phyloP scores from a whole-genome alignment of 495 filamentous ascomycete genomes.

The Penicillium subrubescens region DNA sequence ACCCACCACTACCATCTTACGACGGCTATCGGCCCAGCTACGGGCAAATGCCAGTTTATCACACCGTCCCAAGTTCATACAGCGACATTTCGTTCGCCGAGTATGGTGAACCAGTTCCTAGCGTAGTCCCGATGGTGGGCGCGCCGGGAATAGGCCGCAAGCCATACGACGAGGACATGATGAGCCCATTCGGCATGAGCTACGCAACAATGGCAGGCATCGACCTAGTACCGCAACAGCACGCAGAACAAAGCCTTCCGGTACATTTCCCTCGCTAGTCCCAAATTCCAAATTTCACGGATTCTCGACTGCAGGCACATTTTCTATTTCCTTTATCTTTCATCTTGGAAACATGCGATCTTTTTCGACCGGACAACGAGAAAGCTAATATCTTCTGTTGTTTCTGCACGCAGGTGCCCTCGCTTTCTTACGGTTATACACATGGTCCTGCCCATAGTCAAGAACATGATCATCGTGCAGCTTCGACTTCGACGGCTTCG shows the following conservation, averaged over 20 bases:
- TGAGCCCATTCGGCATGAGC: slow-evolving; percentile 76
- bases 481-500: slow-evolving; percentile 36
- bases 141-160: slow-evolving; percentile 50
- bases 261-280: slow-evolving; percentile 55
- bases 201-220: slow-evolving; percentile 75
- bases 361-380: slow-evolving; percentile 7
- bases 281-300: slow-evolving; percentile 52
- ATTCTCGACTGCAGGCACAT: slow-evolving; percentile 27
- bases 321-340: slow-evolving; percentile 3
- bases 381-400: slow-evolving; percentile 33
- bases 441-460: slow-evolving; percentile 35
- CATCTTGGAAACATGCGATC: not conserved
- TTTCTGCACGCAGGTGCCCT: slow-evolving; percentile 68
- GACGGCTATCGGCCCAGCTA: slow-evolving; percentile 71
- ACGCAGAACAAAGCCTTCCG: slow-evolving; percentile 38
- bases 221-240: slow-evolving; percentile 58
- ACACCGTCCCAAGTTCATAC: slow-evolving; percentile 59
- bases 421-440: slow-evolving; percentile 79
- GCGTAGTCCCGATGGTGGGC: slow-evolving; percentile 67
- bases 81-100: slow-evolving; percentile 56
- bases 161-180: slow-evolving; percentile 63
- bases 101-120: slow-evolving; percentile 64
- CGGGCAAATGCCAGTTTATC: slow-evolving; percentile 63
- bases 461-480: slow-evolving; percentile 60
- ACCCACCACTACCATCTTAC: slow-evolving; percentile 65